Percentiles rank a stretch among this genome's conserved stretches.
phyloP scores from a whole-genome alignment of 2,329 filamentous ascomycete species.

The Colletotrichum somersetense region DNA sequence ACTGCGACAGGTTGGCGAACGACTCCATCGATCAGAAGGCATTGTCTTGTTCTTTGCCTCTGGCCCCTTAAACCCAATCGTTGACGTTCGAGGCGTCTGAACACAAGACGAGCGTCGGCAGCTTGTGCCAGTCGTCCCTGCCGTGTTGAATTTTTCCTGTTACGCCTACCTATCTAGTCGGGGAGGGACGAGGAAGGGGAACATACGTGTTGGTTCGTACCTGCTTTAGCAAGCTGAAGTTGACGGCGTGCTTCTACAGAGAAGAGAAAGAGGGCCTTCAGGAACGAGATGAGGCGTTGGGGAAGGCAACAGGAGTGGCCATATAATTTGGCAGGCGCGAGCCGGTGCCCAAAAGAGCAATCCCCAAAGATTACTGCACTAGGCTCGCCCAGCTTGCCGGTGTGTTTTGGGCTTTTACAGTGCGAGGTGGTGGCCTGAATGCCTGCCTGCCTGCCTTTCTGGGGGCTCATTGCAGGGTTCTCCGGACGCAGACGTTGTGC shows the following conservation, averaged over 20 bases:
- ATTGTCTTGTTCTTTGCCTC: background rate
- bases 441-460: background rate
- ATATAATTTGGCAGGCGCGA: background rate
- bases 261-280: background rate
- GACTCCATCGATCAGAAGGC: background rate
- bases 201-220: background rate
- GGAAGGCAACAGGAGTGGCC: background rate
- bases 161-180: background rate
- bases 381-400: background rate
- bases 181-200: background rate
- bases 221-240: background rate
- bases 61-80: background rate
- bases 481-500: background rate
- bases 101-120: background rate
- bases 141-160: background rate
- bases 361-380: background rate
- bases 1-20: background rate
- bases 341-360: background rate
- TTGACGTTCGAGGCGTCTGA: background rate
- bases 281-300: background rate
- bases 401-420: background rate
- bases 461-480: background rate
- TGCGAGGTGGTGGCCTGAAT: background rate
- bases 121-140: slow-evolving; percentile 1
- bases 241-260: background rate